These are phyloP conservation scores for Dendrobium catenatum DNA, from an alignment of 106 monocot genomes.

Conservation along the genomic window DNA sequence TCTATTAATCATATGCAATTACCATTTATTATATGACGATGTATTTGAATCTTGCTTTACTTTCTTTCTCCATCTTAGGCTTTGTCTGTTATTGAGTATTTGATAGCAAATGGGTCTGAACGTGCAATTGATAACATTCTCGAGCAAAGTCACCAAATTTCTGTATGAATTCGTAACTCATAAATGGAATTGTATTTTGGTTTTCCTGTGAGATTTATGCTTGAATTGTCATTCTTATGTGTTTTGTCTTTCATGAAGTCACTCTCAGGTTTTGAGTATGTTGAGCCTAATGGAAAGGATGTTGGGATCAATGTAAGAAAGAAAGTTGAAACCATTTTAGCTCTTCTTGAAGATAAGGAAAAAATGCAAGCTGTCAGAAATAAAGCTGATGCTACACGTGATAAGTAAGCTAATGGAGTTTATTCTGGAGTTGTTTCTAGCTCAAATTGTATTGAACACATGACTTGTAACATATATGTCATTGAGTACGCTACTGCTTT, in stretches of 20 bases:
- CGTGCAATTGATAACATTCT: slow-evolving; percentile 86
- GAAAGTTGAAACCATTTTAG: slow-evolving; percentile 76
- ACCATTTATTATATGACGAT: background rate
- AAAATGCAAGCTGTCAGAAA: slow-evolving; percentile 74
- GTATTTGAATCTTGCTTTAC: background rate
- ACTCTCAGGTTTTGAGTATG: slow-evolving; percentile 76
- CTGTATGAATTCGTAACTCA: slow-evolving; percentile 35
- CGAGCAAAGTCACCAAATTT: slow-evolving; percentile 70
- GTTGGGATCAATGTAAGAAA: slow-evolving; percentile 88
- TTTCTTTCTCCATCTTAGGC: slow-evolving; percentile 39
- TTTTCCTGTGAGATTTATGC: slow-evolving; percentile 1
- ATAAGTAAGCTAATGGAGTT: slow-evolving; percentile 57
- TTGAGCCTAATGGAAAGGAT: slow-evolving; percentile 96
- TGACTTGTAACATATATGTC: background rate
- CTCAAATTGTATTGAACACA: background rate
- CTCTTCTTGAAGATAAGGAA: slow-evolving; percentile 66
- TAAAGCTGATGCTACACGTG: slow-evolving; percentile 81
- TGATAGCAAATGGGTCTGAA: slow-evolving; percentile 87
- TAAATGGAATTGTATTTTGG: background rate
- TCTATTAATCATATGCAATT: slow-evolving; percentile 1
- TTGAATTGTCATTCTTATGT: background rate
- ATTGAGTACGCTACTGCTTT: slow-evolving; percentile 12
- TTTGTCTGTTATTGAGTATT: slow-evolving; percentile 83
- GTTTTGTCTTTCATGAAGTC: slow-evolving; percentile 42
- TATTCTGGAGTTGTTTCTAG: background rate